phyloP scores from a whole-genome alignment of 2,329 filamentous ascomycete genomes.

The Ascochyta clinopodiicola region DNA sequence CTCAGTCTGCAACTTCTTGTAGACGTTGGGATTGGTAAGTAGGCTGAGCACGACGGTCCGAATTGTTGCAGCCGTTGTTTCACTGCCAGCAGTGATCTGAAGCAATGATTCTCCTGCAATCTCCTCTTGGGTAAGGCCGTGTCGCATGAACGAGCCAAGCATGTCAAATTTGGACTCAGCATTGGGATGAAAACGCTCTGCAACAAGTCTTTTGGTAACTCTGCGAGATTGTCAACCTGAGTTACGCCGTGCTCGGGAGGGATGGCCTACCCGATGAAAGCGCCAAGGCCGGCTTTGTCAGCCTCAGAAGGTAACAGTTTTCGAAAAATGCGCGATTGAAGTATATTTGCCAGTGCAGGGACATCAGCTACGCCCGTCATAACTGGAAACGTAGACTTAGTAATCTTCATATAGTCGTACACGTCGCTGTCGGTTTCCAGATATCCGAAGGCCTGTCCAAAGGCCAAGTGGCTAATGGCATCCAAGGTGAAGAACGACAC shows the following conservation, averaged over 20 bases:
- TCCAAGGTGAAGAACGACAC: slow-evolving; percentile 62
- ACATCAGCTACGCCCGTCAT: slow-evolving; percentile 26
- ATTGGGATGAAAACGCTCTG: slow-evolving; percentile 55
- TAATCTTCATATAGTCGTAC: slow-evolving; percentile 38
- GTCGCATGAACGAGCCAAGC: slow-evolving; percentile 58
- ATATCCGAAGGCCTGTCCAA: slow-evolving; percentile 59
- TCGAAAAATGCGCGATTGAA: slow-evolving; percentile 25
- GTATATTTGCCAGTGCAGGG: slow-evolving; percentile 22
- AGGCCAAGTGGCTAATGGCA: slow-evolving; percentile 60
- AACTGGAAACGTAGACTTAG: not conserved
- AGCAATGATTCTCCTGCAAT: slow-evolving; percentile 53
- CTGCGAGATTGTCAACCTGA: slow-evolving; percentile 4
- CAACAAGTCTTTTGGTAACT: slow-evolving; percentile 55
- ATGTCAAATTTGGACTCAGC: slow-evolving; percentile 56
- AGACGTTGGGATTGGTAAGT: slow-evolving; percentile 55
- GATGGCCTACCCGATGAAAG: slow-evolving; percentile 41
- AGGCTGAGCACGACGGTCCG: slow-evolving; percentile 60
- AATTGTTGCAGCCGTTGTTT: slow-evolving; percentile 62
- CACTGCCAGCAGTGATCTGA: slow-evolving; percentile 62
- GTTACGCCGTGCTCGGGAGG: no score
- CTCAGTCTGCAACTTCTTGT: slow-evolving; percentile 53
- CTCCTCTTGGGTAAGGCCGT: slow-evolving; percentile 51
- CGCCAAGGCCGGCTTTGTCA: slow-evolving; percentile 52
- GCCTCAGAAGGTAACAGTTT: slow-evolving; percentile 40
- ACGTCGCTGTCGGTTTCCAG: slow-evolving; percentile 57